These are phyloP conservation scores for Podaxis sp. DNA, from an alignment of 768 basidiomycete genomes.

Conservation along the genomic window DNA sequence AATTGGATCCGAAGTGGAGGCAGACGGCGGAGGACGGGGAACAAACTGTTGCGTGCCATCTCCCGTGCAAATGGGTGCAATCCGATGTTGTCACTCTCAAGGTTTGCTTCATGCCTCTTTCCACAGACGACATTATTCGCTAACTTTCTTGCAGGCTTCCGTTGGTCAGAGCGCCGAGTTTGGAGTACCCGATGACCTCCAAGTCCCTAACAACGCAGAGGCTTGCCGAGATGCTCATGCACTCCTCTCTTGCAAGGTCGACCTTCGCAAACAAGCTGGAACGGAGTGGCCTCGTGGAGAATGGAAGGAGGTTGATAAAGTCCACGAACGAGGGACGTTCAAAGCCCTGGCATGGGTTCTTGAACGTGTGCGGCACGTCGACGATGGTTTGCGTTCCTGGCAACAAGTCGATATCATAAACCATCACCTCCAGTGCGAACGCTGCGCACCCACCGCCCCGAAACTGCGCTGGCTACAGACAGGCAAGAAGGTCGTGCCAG, in stretches of 20 bases:
- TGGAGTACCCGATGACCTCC: conserved; percentile 55
- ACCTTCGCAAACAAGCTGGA: conserved; percentile 65
- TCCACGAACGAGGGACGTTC: conserved; percentile 82
- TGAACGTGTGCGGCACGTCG: conserved; percentile 75
- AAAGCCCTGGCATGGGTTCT: conserved; percentile 81
- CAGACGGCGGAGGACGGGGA: conserved; percentile 50
- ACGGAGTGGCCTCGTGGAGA: conserved; percentile 70
- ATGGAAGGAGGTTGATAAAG: conserved; percentile 83
- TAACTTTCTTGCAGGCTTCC: conserved; percentile 41
- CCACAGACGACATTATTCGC: not conserved
- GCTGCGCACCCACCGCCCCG: conserved; percentile 80
- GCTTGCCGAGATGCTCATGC: conserved; percentile 76
- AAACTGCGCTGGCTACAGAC: conserved; percentile 67
- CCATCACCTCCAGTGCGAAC: conserved; percentile 55
- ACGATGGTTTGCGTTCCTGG: conserved; percentile 66
- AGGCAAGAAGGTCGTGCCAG: conserved; percentile 57
- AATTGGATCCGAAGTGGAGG: conserved; percentile 74
- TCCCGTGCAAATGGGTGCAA: conserved; percentile 64
- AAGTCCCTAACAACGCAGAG: conserved; percentile 46
- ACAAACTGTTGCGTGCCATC: conserved; percentile 48
- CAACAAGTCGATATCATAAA: conserved; percentile 44
- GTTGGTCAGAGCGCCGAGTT: conserved; percentile 53
- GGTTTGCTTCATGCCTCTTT: conserved; percentile 34
- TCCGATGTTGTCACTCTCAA: conserved; percentile 44
- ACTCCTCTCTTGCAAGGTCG: conserved; percentile 71